Conservation (phyloP, 768 basidiomycete genomes). For the Agaricus blazei region DNA sequence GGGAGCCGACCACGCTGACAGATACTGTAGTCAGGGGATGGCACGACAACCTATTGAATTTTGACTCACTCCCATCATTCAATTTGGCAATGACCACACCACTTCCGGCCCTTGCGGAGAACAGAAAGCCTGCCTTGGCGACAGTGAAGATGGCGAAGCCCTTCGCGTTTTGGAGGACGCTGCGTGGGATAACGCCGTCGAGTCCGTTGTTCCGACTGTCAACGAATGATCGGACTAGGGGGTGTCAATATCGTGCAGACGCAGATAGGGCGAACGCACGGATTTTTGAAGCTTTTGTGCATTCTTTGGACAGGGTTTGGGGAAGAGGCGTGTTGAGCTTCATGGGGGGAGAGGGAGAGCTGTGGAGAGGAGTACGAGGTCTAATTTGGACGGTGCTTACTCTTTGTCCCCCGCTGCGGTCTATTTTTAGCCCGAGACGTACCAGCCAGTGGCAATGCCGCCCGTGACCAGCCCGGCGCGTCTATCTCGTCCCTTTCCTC, state of each 20-base stretch:
- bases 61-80: conserved; percentile 68
- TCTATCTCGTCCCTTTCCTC: background rate
- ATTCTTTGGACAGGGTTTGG: conserved; percentile 74
- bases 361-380: background rate
- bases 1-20: conserved; percentile 85
- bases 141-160: conserved; percentile 92
- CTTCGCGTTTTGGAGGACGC: conserved; percentile 45
- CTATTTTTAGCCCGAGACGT: background rate
- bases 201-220: conserved; percentile 77
- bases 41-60: conserved; percentile 2
- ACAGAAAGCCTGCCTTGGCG: conserved; percentile 68
- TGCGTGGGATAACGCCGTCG: conserved; percentile 61
- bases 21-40: background rate
- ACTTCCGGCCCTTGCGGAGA: conserved; percentile 80
- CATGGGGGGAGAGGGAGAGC: conserved; percentile 22
- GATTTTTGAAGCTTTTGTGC: conserved; percentile 82
- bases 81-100: conserved; percentile 87
- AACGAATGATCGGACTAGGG: conserved; percentile 77
- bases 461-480: too few species aligned
- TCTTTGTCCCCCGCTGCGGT: background rate
- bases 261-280: conserved; percentile 39
- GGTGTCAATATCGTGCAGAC: conserved; percentile 3
- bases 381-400: background rate
- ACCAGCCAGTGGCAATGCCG: too few species aligned
- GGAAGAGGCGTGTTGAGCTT: conserved; percentile 47